Percentiles rank a stretch among this genome's conserved stretches.
Conservation (phyloP, 768 basidiomycete species). For the Xanthoconium purpureum region DNA sequence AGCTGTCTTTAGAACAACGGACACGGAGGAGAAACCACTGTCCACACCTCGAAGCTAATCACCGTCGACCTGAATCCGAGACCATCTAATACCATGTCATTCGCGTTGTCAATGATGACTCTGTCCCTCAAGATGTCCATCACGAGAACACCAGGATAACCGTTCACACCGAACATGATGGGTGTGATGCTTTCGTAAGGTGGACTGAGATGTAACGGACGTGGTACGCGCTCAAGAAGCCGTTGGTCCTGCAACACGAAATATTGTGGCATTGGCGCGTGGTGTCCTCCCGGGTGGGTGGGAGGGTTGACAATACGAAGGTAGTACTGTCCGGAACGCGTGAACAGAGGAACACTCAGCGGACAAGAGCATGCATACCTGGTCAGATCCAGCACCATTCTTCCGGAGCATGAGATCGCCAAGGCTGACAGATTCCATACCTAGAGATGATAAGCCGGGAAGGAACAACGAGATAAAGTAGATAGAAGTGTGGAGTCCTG, state of each 20-base stretch:
- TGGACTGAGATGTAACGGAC: conserved; percentile 9
- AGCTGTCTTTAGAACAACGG: background rate
- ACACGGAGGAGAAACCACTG: background rate
- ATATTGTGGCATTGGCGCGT: conserved; percentile 18
- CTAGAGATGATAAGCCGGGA: background rate
- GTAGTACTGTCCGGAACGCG: conserved; percentile 14
- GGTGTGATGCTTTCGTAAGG: conserved; percentile 10
- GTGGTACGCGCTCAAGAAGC: conserved; percentile 21
- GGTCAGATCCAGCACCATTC: background rate
- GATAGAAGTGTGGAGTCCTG: conserved; percentile 1
- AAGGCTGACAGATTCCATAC: background rate
- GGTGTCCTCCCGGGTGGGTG: conserved; percentile 14
- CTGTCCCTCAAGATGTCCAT: conserved; percentile 13
- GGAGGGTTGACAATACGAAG: conserved; percentile 11
- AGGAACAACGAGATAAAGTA: background rate
- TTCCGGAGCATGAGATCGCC: background rate
- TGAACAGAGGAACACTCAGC: background rate
- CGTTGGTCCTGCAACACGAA: conserved; percentile 17
- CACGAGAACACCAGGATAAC: conserved; percentile 20
- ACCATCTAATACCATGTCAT: conserved; percentile 16
- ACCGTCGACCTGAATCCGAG: conserved; percentile 21
- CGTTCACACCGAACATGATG: conserved; percentile 16
- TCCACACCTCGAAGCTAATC: conserved; percentile 20
- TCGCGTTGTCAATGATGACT: conserved; percentile 12
- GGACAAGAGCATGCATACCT: background rate